A percentile compares a stretch with the other conserved stretches of the same genome.
phyloP scores from a whole-genome alignment of 2,329 filamentous ascomycete species.

The Chrysoporthe cubensis region DNA sequence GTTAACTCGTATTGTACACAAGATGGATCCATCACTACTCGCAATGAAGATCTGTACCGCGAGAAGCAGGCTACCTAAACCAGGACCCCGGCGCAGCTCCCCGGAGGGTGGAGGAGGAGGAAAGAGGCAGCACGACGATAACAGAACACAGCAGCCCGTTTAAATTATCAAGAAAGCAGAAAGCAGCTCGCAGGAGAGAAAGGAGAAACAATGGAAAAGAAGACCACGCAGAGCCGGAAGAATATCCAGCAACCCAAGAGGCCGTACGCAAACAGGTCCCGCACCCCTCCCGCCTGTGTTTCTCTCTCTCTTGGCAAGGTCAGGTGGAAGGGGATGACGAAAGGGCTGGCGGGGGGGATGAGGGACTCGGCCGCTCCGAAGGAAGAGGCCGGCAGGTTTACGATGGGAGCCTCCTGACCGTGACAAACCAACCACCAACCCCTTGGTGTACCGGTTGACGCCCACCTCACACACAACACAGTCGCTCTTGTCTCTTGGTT shows the following conservation, averaged over 20 bases:
- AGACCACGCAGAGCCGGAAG: constrained; percentile 21
- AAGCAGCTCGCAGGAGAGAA: constrained; percentile 23
- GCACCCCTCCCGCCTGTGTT: constrained; percentile 7
- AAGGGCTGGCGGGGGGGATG: constrained; percentile 13
- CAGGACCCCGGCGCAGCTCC: constrained; percentile 16
- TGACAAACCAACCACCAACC: constrained; percentile 11
- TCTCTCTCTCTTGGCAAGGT: constrained; percentile 16
- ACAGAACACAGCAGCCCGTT: constrained; percentile 27
- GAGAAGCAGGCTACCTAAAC: constrained; percentile 25
- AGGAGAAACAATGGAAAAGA: constrained; percentile 27
- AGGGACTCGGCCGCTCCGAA: constrained; percentile 6
- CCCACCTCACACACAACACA: constrained; percentile 26
- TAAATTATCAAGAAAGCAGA: constrained; percentile 29
- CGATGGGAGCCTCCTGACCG: constrained; percentile 22
- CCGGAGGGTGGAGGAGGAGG: constrained; percentile 11
- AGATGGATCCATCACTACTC: constrained; percentile 26
- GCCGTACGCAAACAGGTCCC: constrained; percentile 25
- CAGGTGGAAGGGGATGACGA: background rate
- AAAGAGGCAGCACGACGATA: constrained; percentile 23
- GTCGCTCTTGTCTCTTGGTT: constrained; percentile 29
- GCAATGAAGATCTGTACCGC: constrained; percentile 22
- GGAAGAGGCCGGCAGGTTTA: constrained; percentile 24
- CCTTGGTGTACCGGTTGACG: constrained; percentile 25
- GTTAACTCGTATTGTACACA: constrained; percentile 30
- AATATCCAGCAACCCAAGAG: constrained; percentile 21